These are phyloP conservation scores for Cubamyces lactineus DNA, from an alignment of 768 basidiomycete species.

Conservation along the genomic window DNA sequence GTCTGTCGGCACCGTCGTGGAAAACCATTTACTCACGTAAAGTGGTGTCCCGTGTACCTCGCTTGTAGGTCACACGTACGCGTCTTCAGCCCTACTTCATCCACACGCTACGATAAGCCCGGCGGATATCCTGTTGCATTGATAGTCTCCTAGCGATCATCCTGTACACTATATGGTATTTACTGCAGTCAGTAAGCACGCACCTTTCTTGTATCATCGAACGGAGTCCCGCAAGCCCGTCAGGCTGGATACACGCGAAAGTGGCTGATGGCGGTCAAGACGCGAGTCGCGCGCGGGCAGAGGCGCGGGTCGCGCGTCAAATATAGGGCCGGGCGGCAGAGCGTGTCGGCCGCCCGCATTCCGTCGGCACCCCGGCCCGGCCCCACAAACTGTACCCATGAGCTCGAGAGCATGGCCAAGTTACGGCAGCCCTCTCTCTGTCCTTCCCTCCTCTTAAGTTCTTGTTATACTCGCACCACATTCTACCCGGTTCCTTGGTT, in stretches of 20 bases:
- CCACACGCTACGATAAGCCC: too few species aligned
- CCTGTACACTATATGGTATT: too few species aligned
- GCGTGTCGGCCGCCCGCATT: slow-evolving; percentile 16
- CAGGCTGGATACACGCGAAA: background rate
- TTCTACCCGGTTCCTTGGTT: background rate
- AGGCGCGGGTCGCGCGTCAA: background rate
- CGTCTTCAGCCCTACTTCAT: too few species aligned
- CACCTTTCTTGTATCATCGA: too few species aligned
- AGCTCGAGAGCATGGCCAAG: background rate
- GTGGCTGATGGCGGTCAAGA: background rate
- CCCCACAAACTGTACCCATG: slow-evolving; percentile 5
- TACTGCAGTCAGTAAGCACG: too few species aligned
- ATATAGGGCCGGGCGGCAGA: background rate
- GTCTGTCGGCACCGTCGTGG: background rate
- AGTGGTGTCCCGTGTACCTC: background rate
- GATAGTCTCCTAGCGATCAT: too few species aligned
- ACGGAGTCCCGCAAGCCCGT: too few species aligned
- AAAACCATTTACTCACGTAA: background rate
- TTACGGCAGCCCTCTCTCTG: background rate
- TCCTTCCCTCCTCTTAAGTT: background rate
- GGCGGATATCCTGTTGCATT: too few species aligned
- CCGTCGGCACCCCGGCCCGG: slow-evolving; percentile 10
- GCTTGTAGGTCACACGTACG: too few species aligned
- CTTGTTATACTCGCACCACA: background rate
- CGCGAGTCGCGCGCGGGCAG: background rate